phyloP scores from a whole-genome alignment of 352 stramenopile genomes.

The Phytophthora meadii region DNA sequence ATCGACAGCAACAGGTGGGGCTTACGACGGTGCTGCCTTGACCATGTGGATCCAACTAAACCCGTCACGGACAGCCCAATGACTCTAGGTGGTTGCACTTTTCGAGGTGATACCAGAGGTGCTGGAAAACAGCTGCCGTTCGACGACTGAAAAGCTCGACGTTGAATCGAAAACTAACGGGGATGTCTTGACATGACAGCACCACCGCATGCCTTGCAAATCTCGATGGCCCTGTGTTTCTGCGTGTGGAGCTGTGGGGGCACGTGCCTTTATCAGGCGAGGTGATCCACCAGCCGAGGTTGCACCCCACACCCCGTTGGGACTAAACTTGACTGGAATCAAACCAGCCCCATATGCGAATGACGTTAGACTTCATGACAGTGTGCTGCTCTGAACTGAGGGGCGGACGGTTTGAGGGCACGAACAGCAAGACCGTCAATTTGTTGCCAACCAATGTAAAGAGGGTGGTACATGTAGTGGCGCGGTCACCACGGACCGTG shows the following conservation, averaged over 20 bases:
- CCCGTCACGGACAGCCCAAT: conserved; percentile 4
- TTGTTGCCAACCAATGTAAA: too few relatives aligned
- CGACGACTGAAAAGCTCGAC: conserved; percentile 26
- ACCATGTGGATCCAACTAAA: conserved; percentile 17
- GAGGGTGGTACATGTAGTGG: too few relatives aligned
- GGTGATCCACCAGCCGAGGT: conserved; percentile 14
- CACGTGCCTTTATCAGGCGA: conserved; percentile 10
- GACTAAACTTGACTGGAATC: background rate
- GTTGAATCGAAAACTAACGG: conserved; percentile 25
- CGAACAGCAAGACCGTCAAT: too few relatives aligned
- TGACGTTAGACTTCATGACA: too few relatives aligned
- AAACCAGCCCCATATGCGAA: conserved; percentile 13
- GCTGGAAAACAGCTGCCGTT: conserved; percentile 23
- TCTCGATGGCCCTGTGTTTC: conserved; percentile 4
- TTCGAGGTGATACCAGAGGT: conserved; percentile 1
- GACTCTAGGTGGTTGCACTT: conserved; percentile 17
- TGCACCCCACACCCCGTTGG: background rate
- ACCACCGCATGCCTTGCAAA: conserved; percentile 6
- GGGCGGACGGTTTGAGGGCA: too few relatives aligned
- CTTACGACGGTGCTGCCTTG: conserved; percentile 23
- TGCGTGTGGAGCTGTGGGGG: conserved; percentile 12
- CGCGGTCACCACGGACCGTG: too few relatives aligned
- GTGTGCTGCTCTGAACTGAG: too few relatives aligned
- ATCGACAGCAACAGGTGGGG: conserved; percentile 21
- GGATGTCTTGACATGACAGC: conserved; percentile 19